Base-by-base conservation (phyloP, 768 basidiomycete genomes). In the Naganishia friedmannii region DNA sequence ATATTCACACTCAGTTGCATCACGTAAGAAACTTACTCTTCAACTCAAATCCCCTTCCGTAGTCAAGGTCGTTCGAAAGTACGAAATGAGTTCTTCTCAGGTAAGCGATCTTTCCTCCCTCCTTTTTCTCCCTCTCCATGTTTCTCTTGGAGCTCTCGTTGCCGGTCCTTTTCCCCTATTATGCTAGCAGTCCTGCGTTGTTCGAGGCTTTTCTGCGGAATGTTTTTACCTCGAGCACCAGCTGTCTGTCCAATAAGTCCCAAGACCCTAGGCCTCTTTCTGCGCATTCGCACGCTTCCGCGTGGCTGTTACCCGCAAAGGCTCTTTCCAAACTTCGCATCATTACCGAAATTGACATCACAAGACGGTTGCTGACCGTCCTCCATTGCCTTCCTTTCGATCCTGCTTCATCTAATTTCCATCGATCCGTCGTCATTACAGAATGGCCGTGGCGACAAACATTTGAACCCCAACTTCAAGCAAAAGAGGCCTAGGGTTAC, bases 51-150 rank as follows among this genome's bases (percentile, higher is more conserved):
- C 39, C 34, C 67, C 73, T 53, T 21, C 13, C 37, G 31, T 37
- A 90, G 92, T 96, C 84, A 96, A 96, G 81, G 90, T 93, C 53
- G 93, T 96, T 70, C 90, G 93, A 74, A 96, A 95, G 81, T 92
- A 86, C 76, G 93, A 96, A 78, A 84, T 96, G 65, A 94, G 90
- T 78, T 86, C 90, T 42, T 89, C 88, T 9, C 93, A 96, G 89
- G 93, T 94, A 80, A 86, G 90, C 84, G 45, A n/a, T 34, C n/a
- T 39, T 21, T 26, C 8, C 8, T 17, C n/a, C 26, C 9, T 7
- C 26, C 23, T 26, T 29, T 42, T 19, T 42, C 26, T 53, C 67
- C 28, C 32, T 67, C 31, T 32, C 42, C 21, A 17, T 21, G 29
- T 39, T 21, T 34, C 13, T 37, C 3, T 65, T 21, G 34, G 53